Conservation (phyloP, 2,329 filamentous ascomycete species). For the Aspergillus tubingensis region DNA sequence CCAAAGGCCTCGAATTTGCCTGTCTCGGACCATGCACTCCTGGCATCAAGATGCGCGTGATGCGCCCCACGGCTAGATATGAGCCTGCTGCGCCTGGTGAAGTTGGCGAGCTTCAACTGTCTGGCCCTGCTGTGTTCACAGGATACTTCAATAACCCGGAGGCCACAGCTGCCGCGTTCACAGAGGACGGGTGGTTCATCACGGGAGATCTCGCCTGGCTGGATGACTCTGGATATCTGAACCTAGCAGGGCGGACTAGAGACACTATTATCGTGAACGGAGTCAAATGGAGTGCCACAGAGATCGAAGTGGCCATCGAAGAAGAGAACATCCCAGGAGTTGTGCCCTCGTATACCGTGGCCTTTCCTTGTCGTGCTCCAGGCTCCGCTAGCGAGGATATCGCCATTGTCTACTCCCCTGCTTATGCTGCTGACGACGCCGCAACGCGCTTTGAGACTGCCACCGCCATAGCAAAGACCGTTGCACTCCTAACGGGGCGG, state of each 20-base stretch:
- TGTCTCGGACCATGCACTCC: constrained; percentile 23
- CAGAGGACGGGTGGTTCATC: constrained; percentile 34
- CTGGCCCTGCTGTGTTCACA: constrained; percentile 25
- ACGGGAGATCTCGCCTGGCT: constrained; percentile 24
- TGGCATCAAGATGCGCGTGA: constrained; percentile 25
- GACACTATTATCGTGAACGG: constrained; percentile 53
- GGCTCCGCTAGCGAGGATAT: constrained; percentile 42
- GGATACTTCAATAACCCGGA: constrained; percentile 33
- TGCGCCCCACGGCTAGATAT: not conserved
- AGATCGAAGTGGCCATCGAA: constrained; percentile 46
- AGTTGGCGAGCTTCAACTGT: constrained; percentile 26
- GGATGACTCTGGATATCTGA: constrained; percentile 14
- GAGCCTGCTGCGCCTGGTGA: not conserved
- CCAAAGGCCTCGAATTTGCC: constrained; percentile 15
- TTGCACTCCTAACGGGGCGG: constrained; percentile 5
- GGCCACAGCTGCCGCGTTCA: constrained; percentile 31
- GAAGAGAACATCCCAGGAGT: constrained; percentile 25
- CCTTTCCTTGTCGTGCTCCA: constrained; percentile 43
- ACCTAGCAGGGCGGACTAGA: constrained; percentile 31
- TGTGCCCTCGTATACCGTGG: constrained; percentile 26
- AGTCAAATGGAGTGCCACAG: constrained; percentile 42
- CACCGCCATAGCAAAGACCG: constrained; percentile 10
- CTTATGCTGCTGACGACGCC: constrained; percentile 11
- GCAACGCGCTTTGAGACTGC: constrained; percentile 11
- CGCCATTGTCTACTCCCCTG: constrained; percentile 42